Percentiles rank a stretch among this genome's conserved stretches.
Conservation (phyloP, 345 rosid genomes). For the Aethionema arabicum region DNA sequence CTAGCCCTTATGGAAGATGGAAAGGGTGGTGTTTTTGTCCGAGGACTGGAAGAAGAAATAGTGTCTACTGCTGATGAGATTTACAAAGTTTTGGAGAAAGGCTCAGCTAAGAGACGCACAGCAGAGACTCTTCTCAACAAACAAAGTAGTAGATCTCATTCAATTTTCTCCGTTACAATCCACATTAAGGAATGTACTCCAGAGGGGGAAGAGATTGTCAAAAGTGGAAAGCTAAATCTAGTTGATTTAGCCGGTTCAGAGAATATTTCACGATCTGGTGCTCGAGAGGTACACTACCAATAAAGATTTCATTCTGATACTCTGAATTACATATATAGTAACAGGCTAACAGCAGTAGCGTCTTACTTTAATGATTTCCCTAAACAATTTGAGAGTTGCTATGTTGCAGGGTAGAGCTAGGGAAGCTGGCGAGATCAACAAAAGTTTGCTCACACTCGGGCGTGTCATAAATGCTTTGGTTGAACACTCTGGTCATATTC, state of each 20-base stretch:
- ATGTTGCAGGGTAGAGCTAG: constrained; percentile 93
- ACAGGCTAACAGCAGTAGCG: background rate
- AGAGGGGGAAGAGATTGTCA: constrained; percentile 98
- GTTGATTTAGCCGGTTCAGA: constrained; percentile 99
- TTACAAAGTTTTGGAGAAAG: constrained; percentile 95
- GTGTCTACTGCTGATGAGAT: constrained; percentile 95
- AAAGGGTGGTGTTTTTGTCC: constrained; percentile 90
- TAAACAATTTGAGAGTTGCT: constrained; percentile 27
- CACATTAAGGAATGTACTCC: constrained; percentile 97
- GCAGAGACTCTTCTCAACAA: constrained; percentile 98
- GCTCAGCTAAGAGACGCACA: constrained; percentile 96
- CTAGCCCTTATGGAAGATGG: constrained; percentile 99
- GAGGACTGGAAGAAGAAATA: constrained; percentile 97
- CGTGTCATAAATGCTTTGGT: constrained; percentile 96
- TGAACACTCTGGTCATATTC: constrained; percentile 97
- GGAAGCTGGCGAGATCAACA: constrained; percentile 99
- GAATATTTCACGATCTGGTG: constrained; percentile 99
- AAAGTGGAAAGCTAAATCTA: constrained; percentile 96
- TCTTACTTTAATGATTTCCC: constrained; percentile 7
- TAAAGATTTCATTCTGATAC: background rate
- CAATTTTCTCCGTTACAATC: constrained; percentile 93
- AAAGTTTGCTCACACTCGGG: constrained; percentile 98
- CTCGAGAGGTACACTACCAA: constrained; percentile 68
- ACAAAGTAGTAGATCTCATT: constrained; percentile 99
- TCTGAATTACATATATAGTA: background rate